phyloP scores from a whole-genome alignment of 257 asterid species.

The Solanum bulbocastanum region DNA sequence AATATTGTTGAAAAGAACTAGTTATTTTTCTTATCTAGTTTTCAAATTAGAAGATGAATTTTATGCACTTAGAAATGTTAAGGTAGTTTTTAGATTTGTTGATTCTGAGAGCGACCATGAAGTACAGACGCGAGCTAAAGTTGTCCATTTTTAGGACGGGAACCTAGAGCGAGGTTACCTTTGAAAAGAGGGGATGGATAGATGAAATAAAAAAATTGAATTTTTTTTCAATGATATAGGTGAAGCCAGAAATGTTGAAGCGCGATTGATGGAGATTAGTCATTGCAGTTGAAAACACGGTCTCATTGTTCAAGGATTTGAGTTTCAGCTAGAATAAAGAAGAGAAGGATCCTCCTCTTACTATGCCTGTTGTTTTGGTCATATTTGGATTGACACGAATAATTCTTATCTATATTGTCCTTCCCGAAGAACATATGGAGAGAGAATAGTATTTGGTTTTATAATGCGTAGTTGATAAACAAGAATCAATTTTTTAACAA shows the following conservation, averaged over 20 bases:
- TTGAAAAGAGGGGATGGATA: background rate
- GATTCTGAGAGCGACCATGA: background rate
- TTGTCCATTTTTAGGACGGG: background rate
- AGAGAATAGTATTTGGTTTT: background rate
- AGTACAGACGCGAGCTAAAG: background rate
- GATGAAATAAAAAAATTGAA: background rate
- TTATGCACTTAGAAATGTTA: conserved; percentile 1
- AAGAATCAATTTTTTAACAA: background rate
- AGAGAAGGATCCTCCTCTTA: background rate
- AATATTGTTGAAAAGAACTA: too few relatives aligned
- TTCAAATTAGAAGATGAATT: background rate
- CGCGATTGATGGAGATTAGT: background rate
- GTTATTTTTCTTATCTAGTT: too few relatives aligned
- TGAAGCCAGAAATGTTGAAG: background rate
- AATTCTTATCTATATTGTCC: background rate
- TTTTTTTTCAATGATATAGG: background rate
- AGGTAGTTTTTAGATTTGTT: conserved; percentile 1
- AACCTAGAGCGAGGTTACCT: background rate
- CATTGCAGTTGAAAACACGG: background rate
- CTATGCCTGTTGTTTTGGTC: background rate
- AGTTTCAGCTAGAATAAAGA: conserved; percentile 9
- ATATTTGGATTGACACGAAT: background rate
- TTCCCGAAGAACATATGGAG: background rate
- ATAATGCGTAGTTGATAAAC: background rate
- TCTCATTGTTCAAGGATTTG: conserved; percentile 20